Percentiles rank a stretch among this genome's conserved stretches.
Conservation (phyloP, 2,329 filamentous ascomycete species). For the Cladosporium sp. region DNA sequence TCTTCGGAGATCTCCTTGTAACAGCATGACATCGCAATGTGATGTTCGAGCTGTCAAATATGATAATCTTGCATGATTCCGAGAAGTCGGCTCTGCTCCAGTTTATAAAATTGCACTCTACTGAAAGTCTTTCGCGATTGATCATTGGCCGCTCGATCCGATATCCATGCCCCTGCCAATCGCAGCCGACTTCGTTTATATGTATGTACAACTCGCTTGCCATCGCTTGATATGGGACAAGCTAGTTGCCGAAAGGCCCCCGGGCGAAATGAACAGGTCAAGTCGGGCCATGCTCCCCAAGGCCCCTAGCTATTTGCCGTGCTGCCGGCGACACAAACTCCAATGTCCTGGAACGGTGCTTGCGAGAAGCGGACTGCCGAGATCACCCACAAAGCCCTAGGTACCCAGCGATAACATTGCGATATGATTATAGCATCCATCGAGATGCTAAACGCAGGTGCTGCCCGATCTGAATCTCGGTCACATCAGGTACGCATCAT, state of each 20-base stretch:
- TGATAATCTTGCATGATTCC: background rate
- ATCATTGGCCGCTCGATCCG: background rate
- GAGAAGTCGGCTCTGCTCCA: background rate
- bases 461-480: background rate
- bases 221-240: background rate
- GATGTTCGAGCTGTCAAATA: background rate
- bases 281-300: background rate
- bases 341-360: background rate
- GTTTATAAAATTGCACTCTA: background rate
- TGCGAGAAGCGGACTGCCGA: slow-evolving; percentile 3
- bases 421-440: background rate
- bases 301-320: background rate
- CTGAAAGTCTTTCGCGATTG: background rate
- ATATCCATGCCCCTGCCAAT: background rate
- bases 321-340: background rate
- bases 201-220: slow-evolving; percentile 1
- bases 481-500: background rate
- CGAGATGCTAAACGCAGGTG: background rate
- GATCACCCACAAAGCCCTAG: background rate
- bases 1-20: background rate
- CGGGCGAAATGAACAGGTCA: background rate
- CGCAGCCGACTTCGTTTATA: background rate
- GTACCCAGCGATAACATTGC: background rate
- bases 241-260: background rate
- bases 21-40: background rate